These are phyloP conservation scores for Escovopsis weberi DNA, from an alignment of 2,329 filamentous ascomycete species.

Conservation along the genomic window DNA sequence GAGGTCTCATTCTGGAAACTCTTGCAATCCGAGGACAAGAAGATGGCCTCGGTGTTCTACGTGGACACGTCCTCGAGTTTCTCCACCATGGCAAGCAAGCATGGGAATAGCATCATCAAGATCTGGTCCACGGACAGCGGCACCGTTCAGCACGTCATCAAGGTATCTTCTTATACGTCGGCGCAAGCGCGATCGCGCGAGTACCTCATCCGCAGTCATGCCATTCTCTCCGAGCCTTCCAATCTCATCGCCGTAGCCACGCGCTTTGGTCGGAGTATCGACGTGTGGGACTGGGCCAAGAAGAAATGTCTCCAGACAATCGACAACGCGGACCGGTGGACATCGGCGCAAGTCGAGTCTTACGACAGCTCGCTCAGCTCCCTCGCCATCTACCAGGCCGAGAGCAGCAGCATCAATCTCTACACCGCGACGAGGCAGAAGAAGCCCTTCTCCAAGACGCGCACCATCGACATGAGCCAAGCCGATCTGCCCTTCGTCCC, in stretches of 20 bases:
- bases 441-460: slow-evolving; percentile 22
- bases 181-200: slow-evolving; percentile 24
- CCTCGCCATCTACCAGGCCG: slow-evolving; percentile 21
- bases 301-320: slow-evolving; percentile 26
- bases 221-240: slow-evolving; percentile 25
- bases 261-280: slow-evolving; percentile 23
- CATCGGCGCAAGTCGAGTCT: slow-evolving; percentile 20
- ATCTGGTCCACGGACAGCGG: slow-evolving; percentile 78
- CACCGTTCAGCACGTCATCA: slow-evolving; percentile 43
- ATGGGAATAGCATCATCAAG: slow-evolving; percentile 62
- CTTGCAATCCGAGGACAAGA: slow-evolving; percentile 14
- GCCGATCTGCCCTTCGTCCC: slow-evolving; percentile 22
- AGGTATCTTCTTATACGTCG: slow-evolving; percentile 25
- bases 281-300: slow-evolving; percentile 25
- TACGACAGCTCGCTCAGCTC: slow-evolving; percentile 19
- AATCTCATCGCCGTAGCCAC: slow-evolving; percentile 24
- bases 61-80: slow-evolving; percentile 21
- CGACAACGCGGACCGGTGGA: slow-evolving; percentile 23
- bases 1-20: slow-evolving; percentile 10
- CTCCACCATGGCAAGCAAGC: slow-evolving; percentile 21
- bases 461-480: slow-evolving; percentile 20
- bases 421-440: slow-evolving; percentile 18
- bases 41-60: slow-evolving; percentile 19
- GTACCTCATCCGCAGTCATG: slow-evolving; percentile 28
- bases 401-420: slow-evolving; percentile 19